Base-by-base conservation (phyloP, 371 early-diverging fungal species). In the Nematocida ironsii region DNA sequence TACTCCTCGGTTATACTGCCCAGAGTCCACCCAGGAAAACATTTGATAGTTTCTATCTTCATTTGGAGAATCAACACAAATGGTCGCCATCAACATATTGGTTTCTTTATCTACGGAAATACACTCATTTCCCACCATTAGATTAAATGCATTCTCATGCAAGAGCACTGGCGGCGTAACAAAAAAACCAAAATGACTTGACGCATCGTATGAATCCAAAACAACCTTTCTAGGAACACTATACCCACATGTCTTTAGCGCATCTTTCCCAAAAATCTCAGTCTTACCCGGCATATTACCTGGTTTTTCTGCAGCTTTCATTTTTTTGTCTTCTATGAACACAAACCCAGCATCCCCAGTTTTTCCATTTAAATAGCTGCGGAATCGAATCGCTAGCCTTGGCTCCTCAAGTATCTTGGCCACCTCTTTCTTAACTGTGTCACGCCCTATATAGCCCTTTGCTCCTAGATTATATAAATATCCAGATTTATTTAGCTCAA, bases 401-500 rank as follows among this genome's bases (percentile, higher is more conserved):
- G 66, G 50, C 20, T 76, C 52, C 1, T 76, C 5, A 13, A 76
- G 18, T 5, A 39, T 16, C 13, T 73, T 42, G 11, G 52, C 2
- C 1, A 58, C 42, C 11, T 23, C 20, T 33, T 67, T 45, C 0
- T 61, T 47, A 7, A 3, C 1, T 6, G 58, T 18, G 1, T 68
- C 69, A 1, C 57, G 20, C 23, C 80, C 80, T 5, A 78, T 6
- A 42, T 69, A 78, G 0, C 60, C 69, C 48, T 23, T 45, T 33
- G 71, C 57, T 3, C 80, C 80, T 3, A 78, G 40, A 62, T 62
- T 78, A 50, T 57, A 78, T 39, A 78, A 23, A 9, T 69, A 78
- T 50, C 80, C 80, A n/a, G 80, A 52, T 60, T 7, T 69, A 70
- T 78, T 78, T 25, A 78, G 13, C 23, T 78, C 80, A 68, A 71